Evolutionary conservation across 1,284 basidiomycete genomes (phyloP).

Genomic region (Trametes polyzona): DNA sequence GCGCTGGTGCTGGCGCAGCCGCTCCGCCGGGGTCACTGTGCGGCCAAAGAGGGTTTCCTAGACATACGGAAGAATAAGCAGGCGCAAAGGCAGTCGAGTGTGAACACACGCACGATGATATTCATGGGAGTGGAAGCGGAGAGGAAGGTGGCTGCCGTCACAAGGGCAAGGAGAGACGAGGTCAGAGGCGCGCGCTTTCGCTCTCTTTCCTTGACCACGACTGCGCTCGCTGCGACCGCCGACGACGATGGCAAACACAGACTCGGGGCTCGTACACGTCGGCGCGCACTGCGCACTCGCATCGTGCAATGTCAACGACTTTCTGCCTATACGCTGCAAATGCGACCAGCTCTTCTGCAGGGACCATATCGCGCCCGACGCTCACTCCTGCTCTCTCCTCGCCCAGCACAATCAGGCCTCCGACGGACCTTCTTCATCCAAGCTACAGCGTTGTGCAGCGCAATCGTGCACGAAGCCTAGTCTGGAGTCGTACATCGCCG

Average conservation of each 20-base stretch:
- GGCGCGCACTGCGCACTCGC: constrained; percentile 59
- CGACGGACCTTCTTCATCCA: constrained; percentile 23
- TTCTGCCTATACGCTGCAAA: constrained; percentile 64
- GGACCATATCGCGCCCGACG: constrained; percentile 58
- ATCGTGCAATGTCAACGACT: constrained; percentile 60
- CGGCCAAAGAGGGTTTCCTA: constrained; percentile 96
- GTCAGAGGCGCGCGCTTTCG: constrained; percentile 5
- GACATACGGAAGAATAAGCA: not conserved
- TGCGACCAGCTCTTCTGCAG: constrained; percentile 60
- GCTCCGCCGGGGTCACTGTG: constrained; percentile 93
- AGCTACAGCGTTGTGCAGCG: constrained; percentile 54
- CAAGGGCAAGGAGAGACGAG: constrained; percentile 27
- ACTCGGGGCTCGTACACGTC: constrained; percentile 28
- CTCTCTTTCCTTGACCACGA: not conserved
- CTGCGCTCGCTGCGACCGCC: not conserved
- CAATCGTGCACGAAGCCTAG: constrained; percentile 56
- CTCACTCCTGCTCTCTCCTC: constrained; percentile 53
- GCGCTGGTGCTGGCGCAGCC: constrained; percentile 94
- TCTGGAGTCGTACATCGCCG: constrained; percentile 45
- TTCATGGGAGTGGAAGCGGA: no score
- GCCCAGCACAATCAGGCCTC: constrained; percentile 9
- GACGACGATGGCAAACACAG: constrained; percentile 30
- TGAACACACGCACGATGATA: constrained; percentile 59
- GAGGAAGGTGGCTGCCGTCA: not conserved
- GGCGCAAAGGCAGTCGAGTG: not conserved